Percentiles rank a stretch among this genome's conserved stretches.
Evolutionary conservation across 148 eudicot species (phyloP).

Genomic region (Vaccinium macrocarpon): DNA sequence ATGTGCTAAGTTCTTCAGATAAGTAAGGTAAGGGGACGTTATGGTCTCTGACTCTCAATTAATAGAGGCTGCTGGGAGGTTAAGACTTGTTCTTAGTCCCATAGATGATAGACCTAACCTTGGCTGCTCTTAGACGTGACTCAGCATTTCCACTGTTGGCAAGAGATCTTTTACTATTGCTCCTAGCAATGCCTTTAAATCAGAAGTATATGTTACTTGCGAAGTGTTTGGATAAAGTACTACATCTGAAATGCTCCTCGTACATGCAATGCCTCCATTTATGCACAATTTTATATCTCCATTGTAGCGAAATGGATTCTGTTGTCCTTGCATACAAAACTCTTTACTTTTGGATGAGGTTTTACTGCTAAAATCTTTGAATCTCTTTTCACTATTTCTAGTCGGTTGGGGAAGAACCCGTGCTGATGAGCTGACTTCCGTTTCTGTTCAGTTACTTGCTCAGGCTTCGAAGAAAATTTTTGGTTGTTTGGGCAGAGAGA

Average conservation of each 20-base stretch:
- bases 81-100: neutral
- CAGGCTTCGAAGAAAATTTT: slow-evolving; percentile 51
- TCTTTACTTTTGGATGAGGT: neutral
- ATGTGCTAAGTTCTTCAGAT: neutral
- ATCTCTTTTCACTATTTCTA: neutral
- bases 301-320: neutral
- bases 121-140: neutral
- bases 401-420: neutral
- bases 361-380: neutral
- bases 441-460: slow-evolving; percentile 58
- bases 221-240: neutral
- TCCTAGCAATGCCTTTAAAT: neutral
- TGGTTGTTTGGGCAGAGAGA: slow-evolving; percentile 39
- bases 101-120: neutral
- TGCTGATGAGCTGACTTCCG: slow-evolving; percentile 23
- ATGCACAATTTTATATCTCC: neutral
- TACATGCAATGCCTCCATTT: neutral
- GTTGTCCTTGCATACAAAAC: neutral
- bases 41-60: neutral
- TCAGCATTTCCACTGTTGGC: neutral
- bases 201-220: slow-evolving; percentile 4
- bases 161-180: neutral
- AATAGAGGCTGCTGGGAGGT: slow-evolving; percentile 4
- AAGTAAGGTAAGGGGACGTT: neutral
- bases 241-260: slow-evolving; percentile 2